phyloP scores from a whole-genome alignment of 2,329 filamentous ascomycete species.

The Madurella mycetomatis region DNA sequence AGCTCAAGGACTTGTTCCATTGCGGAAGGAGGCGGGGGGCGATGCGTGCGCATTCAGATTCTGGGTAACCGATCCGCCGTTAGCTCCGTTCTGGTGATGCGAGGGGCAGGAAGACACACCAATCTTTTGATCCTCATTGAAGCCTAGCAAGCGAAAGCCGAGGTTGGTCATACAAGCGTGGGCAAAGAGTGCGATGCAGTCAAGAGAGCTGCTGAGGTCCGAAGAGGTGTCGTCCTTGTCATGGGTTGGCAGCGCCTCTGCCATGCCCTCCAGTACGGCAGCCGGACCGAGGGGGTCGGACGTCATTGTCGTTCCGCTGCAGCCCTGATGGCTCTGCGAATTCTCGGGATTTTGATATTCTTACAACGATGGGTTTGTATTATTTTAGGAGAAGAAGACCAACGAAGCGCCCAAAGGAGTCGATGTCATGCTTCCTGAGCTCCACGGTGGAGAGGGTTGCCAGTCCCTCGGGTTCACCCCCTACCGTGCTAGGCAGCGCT shows the following conservation, averaged over 20 bases:
- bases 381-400: no score
- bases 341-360: no score
- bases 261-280: conserved; percentile 53
- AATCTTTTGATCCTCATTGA: conserved; percentile 75
- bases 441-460: no score
- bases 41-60: conserved; percentile 52
- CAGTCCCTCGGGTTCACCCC: no score
- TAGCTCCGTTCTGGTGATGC: neutral
- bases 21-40: conserved; percentile 63
- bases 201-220: conserved; percentile 66
- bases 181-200: conserved; percentile 76
- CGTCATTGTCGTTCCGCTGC: conserved; percentile 10
- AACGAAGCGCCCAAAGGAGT: no score
- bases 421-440: no score
- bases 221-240: conserved; percentile 50
- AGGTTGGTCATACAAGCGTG: conserved; percentile 80
- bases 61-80: conserved; percentile 30
- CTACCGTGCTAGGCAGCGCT: no score
- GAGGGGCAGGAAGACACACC: conserved; percentile 41
- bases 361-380: no score
- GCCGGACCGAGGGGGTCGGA: conserved; percentile 39
- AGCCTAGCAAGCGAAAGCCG: conserved; percentile 74
- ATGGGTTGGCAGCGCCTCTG: conserved; percentile 55
- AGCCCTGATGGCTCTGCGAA: no score
- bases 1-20: conserved; percentile 73